Base-by-base conservation (phyloP, 768 basidiomycete species). In the Mycena kentingensis region DNA sequence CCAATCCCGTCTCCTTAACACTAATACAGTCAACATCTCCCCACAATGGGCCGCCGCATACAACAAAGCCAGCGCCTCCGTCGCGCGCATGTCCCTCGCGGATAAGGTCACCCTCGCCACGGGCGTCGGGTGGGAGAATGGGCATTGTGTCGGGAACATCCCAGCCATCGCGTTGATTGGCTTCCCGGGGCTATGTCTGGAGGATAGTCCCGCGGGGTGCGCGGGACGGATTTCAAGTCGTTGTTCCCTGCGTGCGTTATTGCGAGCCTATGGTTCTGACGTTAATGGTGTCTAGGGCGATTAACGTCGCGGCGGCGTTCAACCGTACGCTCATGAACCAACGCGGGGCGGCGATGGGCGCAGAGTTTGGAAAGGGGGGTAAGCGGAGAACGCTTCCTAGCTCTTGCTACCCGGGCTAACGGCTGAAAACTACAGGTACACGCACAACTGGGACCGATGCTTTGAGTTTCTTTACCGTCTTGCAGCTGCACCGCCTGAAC, bases 291-390 rank as follows among this genome's bases (percentile, higher is more conserved):
- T 51, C n/a, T n/a, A 79, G 77, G 26, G 77, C 68, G 3, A 78
- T 81, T 58, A 79, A 81, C 54, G 73, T 72, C n/a, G 80, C 76
- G 19, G 73, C 79, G 10, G 79, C 79, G 35, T 81, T 79, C 60
- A 79, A 80, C 55, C 73, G 80, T 31, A 74, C 73, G 5, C 67
- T 88, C 24, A 84, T 86, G 70, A 73, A 77, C 55, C 69, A 75
- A 42, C 73, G 84, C 31, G 85, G 81, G 11, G 65, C 64, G 16
- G 80, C 81, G 0, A 76, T 87, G 64, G 85, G 84, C 2, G 64
- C 72, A 21, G 87, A 88, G 62, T 81, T 81, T 67, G 72, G 71
- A 39, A 81, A 85, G 22, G 76, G 82, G n/a, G n/a, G n/a, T n/a
- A n/a, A n/a, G n/a, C n/a, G n/a, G n/a, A n/a, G n/a, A n/a, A n/a